Evolutionary conservation across 1,139 yeast species (phyloP), one percentile per base, ranked within the genome.

Genomic region (Geotrichum reessii): DNA sequence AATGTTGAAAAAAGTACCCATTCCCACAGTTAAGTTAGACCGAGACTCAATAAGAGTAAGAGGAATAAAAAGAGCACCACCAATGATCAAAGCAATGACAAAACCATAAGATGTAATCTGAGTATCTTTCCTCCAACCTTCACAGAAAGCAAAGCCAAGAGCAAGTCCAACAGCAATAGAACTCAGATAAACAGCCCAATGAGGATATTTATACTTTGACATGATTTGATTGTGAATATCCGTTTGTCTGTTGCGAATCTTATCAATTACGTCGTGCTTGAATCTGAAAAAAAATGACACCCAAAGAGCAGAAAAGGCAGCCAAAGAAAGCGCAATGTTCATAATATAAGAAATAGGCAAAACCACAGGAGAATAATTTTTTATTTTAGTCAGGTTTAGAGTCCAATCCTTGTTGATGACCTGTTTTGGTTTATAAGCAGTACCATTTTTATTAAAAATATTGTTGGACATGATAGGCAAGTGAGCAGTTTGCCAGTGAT

Each of bases 141-240:
- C n/a, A n/a, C n/a, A n/a, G n/a, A n/a, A n/a, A n/a, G n/a, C n/a
- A n/a, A n/a, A n/a, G n/a, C n/a, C n/a, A 6, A 81, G 75, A 44
- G 62, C 58, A 64, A 67, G 66, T 1, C 75, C 64, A 53, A 74
- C 63, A 50, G 79, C 74, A 59, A 77, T 74, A 2, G 76, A 67
- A 12, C 79, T 75, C 55, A 76, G 64, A 28, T 72, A 82, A 81
- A 83, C 78, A 69, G 57, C 47, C 52, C 84, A 80, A 61, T 77
- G 85, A 50, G 77, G 78, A 61, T 74, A 76, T 57, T 70, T 75
- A 69, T 81, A 81, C 53, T 68, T 69, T 60, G 67, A 71, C 82
- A 80, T 80, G 63, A 79, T 74, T 66, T 81, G 74, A 66, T 73
- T 74, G 69, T 80, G 85, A 49, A 81, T 80, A 70, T 81, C 83